These are phyloP conservation scores for Russula abietina DNA, from an alignment of 768 basidiomycete genomes.

Conservation along the genomic window DNA sequence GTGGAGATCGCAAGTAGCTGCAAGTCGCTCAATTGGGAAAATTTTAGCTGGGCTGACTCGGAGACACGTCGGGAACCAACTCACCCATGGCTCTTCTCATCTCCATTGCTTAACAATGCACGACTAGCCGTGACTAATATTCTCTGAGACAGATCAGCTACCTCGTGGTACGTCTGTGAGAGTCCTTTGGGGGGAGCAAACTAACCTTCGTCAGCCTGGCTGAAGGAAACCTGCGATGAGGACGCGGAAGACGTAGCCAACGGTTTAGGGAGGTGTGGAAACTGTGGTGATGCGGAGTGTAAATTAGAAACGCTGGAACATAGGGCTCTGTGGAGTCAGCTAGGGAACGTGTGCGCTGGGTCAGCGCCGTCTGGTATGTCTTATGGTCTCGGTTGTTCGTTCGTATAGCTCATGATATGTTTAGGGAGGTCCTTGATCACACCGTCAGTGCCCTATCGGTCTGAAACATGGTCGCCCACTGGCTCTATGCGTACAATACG, in stretches of 20 bases:
- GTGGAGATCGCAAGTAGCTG: slow-evolving; percentile 73
- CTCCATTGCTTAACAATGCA: slow-evolving; percentile 41
- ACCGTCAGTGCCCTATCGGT: too few species aligned
- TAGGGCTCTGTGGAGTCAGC: too few species aligned
- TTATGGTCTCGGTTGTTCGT: too few species aligned
- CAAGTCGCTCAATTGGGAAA: slow-evolving; percentile 53
- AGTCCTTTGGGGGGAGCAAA: background rate
- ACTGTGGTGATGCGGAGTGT: slow-evolving; percentile 28
- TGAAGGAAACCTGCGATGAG: slow-evolving; percentile 51
- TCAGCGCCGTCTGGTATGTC: too few species aligned
- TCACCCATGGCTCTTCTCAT: slow-evolving; percentile 62
- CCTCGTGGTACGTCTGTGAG: slow-evolving; percentile 14
- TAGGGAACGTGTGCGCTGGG: too few species aligned
- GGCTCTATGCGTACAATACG: too few species aligned
- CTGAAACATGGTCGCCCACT: too few species aligned
- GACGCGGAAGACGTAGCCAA: slow-evolving; percentile 37
- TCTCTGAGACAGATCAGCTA: slow-evolving; percentile 42
- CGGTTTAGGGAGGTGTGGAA: slow-evolving; percentile 27
- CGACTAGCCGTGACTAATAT: slow-evolving; percentile 55
- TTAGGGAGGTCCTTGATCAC: too few species aligned
- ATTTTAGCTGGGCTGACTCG: background rate
- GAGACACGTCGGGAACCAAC: slow-evolving; percentile 28
- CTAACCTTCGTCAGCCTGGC: slow-evolving; percentile 59
- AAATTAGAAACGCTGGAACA: slow-evolving; percentile 22
- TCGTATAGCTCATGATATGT: too few species aligned